Conservation (phyloP, 441 rosid species). For the Populus hybrid region DNA sequence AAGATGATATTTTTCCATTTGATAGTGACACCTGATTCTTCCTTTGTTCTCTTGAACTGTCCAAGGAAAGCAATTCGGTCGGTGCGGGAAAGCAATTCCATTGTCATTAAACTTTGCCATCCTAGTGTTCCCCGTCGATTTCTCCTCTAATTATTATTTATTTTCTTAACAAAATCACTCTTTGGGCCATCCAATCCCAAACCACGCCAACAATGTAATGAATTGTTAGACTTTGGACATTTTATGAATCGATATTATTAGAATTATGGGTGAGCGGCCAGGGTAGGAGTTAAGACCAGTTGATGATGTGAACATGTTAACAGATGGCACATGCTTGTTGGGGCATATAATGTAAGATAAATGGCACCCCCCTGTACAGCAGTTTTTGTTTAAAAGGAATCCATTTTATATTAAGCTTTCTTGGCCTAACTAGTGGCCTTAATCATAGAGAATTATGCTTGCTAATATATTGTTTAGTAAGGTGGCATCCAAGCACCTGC, state of each 20-base stretch:
- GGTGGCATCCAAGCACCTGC: neutral
- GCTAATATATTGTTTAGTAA: neutral
- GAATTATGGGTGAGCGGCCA: neutral
- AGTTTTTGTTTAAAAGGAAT: neutral
- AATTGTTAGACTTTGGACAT: neutral
- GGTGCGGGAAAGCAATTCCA: neutral
- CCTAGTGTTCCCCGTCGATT: neutral
- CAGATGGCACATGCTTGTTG: neutral
- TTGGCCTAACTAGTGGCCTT: neutral
- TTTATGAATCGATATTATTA: neutral
- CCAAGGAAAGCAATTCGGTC: no score
- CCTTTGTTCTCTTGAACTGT: neutral
- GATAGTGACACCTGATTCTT: neutral
- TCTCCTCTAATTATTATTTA: neutral
- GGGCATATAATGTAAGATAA: neutral
- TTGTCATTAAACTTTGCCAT: neutral
- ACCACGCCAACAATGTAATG: neutral
- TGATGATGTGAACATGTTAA: neutral
- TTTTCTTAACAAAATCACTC: neutral
- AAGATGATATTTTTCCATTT: neutral
- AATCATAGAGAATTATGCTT: neutral
- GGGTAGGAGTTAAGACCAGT: neutral
- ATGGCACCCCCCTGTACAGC: neutral
- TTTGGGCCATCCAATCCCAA: neutral
- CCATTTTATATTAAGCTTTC: neutral